phyloP scores from a whole-genome alignment of 441 rosid species.

The Pelargonium australe region DNA sequence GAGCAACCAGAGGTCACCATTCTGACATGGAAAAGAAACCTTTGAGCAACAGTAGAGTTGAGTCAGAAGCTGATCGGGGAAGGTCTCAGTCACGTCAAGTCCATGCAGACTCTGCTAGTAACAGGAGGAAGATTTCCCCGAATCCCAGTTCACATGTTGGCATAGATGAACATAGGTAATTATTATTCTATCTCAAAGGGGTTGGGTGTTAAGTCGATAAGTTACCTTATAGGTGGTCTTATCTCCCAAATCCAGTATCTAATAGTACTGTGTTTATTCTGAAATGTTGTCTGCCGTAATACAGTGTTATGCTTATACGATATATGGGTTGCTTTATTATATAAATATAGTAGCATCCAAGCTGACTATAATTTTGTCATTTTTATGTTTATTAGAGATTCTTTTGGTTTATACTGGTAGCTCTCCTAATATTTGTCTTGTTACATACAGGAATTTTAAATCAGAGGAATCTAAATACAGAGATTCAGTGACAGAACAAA shows the following conservation, averaged over 20 bases:
- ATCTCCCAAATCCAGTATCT: background rate
- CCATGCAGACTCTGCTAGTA: conserved; percentile 36
- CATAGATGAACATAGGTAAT: conserved; percentile 69
- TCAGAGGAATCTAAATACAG: conserved; percentile 46
- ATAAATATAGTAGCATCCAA: background rate
- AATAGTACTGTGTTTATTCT: background rate
- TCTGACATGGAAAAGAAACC: conserved; percentile 45
- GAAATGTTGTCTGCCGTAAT: background rate
- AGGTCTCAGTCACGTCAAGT: conserved; percentile 58
- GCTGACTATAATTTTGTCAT: background rate
- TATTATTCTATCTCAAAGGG: background rate
- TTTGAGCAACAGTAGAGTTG: conserved; percentile 43
- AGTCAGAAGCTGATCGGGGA: conserved; percentile 57
- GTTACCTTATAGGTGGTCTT: background rate
- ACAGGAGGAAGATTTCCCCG: conserved; percentile 47
- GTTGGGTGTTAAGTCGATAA: background rate
- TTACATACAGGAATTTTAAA: conserved; percentile 41
- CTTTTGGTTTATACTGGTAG: background rate
- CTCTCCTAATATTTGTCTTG: background rate
- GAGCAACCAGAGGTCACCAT: conserved; percentile 32
- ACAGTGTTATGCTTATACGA: no score
- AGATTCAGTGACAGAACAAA: conserved; percentile 41
- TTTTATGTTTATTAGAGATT: conserved; percentile 2
- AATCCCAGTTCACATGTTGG: conserved; percentile 52
- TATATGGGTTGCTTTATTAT: background rate